Evolutionary conservation across 78 protist species (phyloP).

Genomic region (Speleostelium caveatum): DNA sequence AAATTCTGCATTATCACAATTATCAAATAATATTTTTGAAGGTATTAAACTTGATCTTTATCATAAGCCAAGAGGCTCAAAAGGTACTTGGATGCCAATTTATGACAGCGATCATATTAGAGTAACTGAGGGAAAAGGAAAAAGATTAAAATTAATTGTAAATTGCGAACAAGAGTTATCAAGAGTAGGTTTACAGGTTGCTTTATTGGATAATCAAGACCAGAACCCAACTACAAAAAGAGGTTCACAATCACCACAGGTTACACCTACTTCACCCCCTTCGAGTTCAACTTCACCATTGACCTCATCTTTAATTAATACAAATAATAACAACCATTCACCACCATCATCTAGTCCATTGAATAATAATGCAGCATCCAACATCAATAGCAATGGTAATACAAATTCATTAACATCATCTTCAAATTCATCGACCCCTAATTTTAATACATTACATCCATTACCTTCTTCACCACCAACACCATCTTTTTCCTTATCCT

Average conservation of each 20-base stretch:
- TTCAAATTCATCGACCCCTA: conserved; percentile 20
- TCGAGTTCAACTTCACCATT: neutral
- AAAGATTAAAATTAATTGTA: conserved; percentile 73
- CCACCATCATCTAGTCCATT: conserved; percentile 7
- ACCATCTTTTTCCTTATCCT: conserved; percentile 49
- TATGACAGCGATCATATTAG: conserved; percentile 51
- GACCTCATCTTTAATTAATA: neutral
- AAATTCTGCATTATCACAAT: too few species aligned
- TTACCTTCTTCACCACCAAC: conserved; percentile 18
- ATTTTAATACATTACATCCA: neutral
- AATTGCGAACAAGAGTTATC: conserved; percentile 50
- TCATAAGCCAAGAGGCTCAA: conserved; percentile 82
- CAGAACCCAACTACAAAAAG: neutral
- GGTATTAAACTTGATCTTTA: conserved; percentile 57
- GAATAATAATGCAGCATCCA: neutral
- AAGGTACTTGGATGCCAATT: conserved; percentile 77
- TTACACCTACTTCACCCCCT: neutral
- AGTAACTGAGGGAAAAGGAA: conserved; percentile 82
- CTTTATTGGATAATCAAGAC: conserved; percentile 33
- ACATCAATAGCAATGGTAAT: neutral
- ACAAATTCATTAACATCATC: neutral
- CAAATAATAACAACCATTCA: neutral
- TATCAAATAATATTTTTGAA: too few species aligned
- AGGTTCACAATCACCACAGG: neutral
- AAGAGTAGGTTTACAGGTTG: conserved; percentile 69